Evolutionary conservation across 257 asterid species (phyloP).

Genomic region (Solanum ossicruentum): DNA sequence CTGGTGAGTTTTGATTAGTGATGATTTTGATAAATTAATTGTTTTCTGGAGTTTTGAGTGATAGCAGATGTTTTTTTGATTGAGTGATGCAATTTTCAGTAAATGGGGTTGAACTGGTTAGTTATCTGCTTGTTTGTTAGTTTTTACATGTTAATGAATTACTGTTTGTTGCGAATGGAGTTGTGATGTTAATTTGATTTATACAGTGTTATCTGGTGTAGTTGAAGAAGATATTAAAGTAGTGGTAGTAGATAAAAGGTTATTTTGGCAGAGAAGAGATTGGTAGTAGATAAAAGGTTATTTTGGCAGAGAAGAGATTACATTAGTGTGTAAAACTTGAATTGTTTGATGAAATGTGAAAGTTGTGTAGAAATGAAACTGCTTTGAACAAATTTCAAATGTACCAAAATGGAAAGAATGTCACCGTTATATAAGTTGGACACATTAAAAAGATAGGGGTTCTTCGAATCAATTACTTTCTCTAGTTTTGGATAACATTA

Average conservation of each 20-base stretch:
- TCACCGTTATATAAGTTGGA: neutral
- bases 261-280: neutral
- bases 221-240: neutral
- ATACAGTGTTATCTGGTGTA: neutral
- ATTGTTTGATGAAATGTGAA: neutral
- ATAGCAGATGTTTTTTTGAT: neutral
- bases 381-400: neutral
- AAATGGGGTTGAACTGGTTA: neutral
- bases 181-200: neutral
- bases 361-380: neutral
- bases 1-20: neutral
- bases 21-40: neutral
- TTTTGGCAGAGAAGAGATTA: neutral
- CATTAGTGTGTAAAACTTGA: neutral
- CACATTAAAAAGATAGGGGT: neutral
- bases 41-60: neutral
- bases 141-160: neutral
- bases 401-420: neutral
- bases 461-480: neutral
- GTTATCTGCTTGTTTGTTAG: neutral
- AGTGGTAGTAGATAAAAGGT: neutral
- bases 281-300: neutral
- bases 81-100: neutral
- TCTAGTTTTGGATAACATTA: neutral
- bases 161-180: neutral